Base-by-base conservation (phyloP, 139 green algal species). In the Marvania coccoides region DNA sequence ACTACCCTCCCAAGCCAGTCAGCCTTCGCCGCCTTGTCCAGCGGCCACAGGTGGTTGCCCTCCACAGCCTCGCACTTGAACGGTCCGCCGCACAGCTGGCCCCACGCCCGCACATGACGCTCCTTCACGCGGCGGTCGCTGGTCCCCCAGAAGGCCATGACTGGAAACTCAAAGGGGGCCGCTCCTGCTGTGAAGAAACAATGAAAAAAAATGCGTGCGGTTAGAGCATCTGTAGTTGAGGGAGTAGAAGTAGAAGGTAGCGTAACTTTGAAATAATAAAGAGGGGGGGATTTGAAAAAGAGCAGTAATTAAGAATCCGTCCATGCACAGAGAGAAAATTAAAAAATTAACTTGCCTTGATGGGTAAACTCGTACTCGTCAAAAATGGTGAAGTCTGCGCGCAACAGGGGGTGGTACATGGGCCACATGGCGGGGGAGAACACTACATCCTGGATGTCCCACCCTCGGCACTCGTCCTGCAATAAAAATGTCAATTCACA, bases 351-450 rank as follows among this genome's bases (percentile, higher is more conserved):
- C 45, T 3, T 37, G 61, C 64, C 61, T 65, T 51, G 23, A 33
- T 75, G 66, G 6, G 29, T 34, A 51, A 73, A 87, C 19, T 67
- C 13, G 37, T 91, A 95, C 66, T 85, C 70, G 61, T 94, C 88
- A 70, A 95, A 95, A 1, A 96, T 36, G 10, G 46, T 76, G 63
- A 91, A 95, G 68, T 96, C 89, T 1, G 84, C 70, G 0, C 89
- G 76, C 65, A 96, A 80, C 26, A 95, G 48, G 3, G 76, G 60
- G 13, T 86, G 65, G 35, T 80, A 79, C 4, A 68, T 79, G 23
- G 73, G 46, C 89, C 89, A 95, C 75, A 95, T 74, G 31, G 70
- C 77, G 0, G 36, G 2, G 0, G 68, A 73, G 64, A 96, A 95
- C 0, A 95, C 73, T 0, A 87, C 15, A 19, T 89, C 80, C 48